These are phyloP conservation scores for Xylaria cubensis DNA, from an alignment of 495 filamentous ascomycete genomes.

Conservation along the genomic window DNA sequence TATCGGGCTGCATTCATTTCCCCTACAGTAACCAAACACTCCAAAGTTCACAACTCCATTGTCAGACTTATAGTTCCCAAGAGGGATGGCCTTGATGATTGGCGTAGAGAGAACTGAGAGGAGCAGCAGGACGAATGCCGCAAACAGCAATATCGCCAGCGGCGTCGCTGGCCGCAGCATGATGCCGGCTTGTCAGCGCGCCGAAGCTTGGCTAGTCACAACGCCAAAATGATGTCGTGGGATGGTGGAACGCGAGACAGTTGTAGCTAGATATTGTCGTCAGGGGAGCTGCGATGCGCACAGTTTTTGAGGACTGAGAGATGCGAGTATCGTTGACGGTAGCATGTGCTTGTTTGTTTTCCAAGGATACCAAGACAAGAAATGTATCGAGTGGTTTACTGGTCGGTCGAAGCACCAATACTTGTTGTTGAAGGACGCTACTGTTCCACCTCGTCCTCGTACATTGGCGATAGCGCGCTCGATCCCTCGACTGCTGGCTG, in stretches of 20 bases:
- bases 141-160: slow-evolving; percentile 81
- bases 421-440: neutral
- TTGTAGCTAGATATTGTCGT: neutral
- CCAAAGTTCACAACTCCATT: slow-evolving; percentile 71
- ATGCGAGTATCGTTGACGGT: slow-evolving; percentile 10
- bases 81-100: slow-evolving; percentile 82
- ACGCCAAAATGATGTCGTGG: slow-evolving; percentile 28
- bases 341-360: slow-evolving; percentile 18
- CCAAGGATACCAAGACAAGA: neutral
- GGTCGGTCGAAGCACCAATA: slow-evolving; percentile 3
- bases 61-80: slow-evolving; percentile 71
- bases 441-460: slow-evolving; percentile 12
- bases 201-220: slow-evolving; percentile 37
- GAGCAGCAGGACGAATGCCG: slow-evolving; percentile 83
- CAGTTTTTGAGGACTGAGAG: neutral
- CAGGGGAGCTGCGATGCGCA: neutral
- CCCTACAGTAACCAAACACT: slow-evolving; percentile 88
- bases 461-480: slow-evolving; percentile 17
- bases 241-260: neutral
- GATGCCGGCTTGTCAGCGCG: slow-evolving; percentile 41
- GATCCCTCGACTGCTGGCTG: neutral
- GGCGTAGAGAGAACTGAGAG: slow-evolving; percentile 93
- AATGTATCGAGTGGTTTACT: neutral
- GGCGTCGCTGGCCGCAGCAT: slow-evolving; percentile 92
- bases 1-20: slow-evolving; percentile 67